Base-by-base conservation (phyloP, 495 filamentous ascomycete genomes). In the Rusavskia elegans region DNA sequence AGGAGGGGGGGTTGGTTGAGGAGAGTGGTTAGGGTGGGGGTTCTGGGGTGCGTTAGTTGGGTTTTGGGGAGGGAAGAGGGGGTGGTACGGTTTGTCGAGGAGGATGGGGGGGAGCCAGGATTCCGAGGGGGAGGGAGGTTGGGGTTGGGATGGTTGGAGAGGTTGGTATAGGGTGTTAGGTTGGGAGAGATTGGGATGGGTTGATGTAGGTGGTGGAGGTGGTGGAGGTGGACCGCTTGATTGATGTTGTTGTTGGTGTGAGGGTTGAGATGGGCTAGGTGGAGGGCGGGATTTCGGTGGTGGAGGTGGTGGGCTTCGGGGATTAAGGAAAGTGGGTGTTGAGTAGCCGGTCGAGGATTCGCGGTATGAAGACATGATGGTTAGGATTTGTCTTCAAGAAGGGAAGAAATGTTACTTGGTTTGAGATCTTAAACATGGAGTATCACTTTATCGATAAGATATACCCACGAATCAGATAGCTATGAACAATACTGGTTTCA, bases 51-150 rank as follows among this genome's bases (percentile, higher is more conserved):
- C 4, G 1, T 27, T 64, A 19, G 78, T 81, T 50, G 75, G 74
- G 70, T 78, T 73, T 17, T 80, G 76, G 25, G 73, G 3, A 80
- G 78, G 48, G 76, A 71, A 39, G 86, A 74, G 40, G 81, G 71
- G 25, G 1, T 78, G 77, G 38, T 70, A 89, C 84, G 84, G 79
- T 70, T 88, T 89, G 57, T 84, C 83, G 53, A 84, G 73, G 1
- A 89, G 68, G 23, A 80, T 68, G 32, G 72, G 71, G 6, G 86
- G 86, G 3, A 89, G 67, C 82, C 87, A 92, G 25, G 39, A 37
- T 9, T 53, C 40, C 32, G 55, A 56, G 5, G 50, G 54, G 16
- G 55, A 51, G 37, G 53, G 56, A 3, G 57, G 59, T 2, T 48
- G 51, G 10, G 54, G 59, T 35, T n/a, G 21, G 32, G n/a, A n/a